Evolutionary conservation across 805 yeast genomes (phyloP).

Genomic region (Saturnispora serradocipensis): DNA sequence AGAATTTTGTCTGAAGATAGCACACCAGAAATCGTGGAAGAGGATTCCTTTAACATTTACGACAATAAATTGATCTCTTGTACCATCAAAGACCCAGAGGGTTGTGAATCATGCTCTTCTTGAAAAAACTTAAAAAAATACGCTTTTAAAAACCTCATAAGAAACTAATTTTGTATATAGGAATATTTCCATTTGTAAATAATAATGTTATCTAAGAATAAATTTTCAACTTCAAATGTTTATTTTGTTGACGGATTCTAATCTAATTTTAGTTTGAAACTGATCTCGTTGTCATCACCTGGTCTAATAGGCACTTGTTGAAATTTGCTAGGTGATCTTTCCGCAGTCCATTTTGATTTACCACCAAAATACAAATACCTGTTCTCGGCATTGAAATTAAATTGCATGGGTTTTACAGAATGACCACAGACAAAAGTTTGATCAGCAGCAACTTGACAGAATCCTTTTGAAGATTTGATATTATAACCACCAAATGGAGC

Average conservation of each 20-base stretch:
- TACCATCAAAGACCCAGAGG: conserved; percentile 18
- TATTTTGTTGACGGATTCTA: not conserved
- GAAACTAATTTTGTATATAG: conserved; percentile 1
- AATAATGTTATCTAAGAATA: not conserved
- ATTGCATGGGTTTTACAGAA: conserved; percentile 40
- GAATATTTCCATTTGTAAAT: not conserved
- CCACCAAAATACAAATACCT: conserved; percentile 54
- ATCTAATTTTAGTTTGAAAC: conserved; percentile 5
- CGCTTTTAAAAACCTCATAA: not conserved
- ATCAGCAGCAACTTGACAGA: conserved; percentile 43
- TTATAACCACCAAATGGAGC: conserved; percentile 68
- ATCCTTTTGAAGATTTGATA: conserved; percentile 62
- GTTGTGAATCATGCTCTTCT: conserved; percentile 36
- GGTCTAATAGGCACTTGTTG: conserved; percentile 42
- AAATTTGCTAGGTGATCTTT: conserved; percentile 32
- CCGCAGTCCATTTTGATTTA: conserved; percentile 49
- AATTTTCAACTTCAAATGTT: not conserved
- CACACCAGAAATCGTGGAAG: not conserved
- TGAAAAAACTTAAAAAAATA: conserved; percentile 8
- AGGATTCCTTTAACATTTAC: conserved; percentile 9
- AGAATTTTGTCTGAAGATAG: not conserved
- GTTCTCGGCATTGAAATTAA: conserved; percentile 40
- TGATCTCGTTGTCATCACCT: conserved; percentile 29
- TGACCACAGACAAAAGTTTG: conserved; percentile 26
- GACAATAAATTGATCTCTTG: conserved; percentile 17